These are phyloP conservation scores for Bipolaris gigantea DNA, from an alignment of 2,329 filamentous ascomycete species.

Conservation along the genomic window DNA sequence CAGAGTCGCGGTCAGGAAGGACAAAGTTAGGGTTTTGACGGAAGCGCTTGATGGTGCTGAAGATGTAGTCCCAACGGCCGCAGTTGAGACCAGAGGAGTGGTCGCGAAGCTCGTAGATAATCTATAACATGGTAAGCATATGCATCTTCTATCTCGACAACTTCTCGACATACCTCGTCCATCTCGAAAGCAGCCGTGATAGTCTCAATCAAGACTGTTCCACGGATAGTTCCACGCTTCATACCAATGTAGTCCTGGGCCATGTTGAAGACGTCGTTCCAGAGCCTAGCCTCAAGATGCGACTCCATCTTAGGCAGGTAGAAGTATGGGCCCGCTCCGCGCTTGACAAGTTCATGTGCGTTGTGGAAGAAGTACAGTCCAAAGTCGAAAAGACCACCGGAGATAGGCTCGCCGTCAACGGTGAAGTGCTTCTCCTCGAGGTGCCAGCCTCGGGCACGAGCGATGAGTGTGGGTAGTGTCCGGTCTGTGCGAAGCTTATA, in stretches of 20 bases:
- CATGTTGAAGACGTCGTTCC: slow-evolving; percentile 98
- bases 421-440: slow-evolving; percentile 98
- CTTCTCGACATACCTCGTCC: slow-evolving; percentile 68
- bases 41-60: slow-evolving; percentile 99
- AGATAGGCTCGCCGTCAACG: slow-evolving; percentile 92
- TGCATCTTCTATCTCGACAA: rapidly evolving
- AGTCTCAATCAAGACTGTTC: slow-evolving; percentile 95
- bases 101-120: slow-evolving; percentile 98
- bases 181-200: slow-evolving; percentile 98
- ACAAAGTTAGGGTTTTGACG: slow-evolving; percentile 91
- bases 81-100: slow-evolving; percentile 97
- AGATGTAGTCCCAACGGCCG: slow-evolving; percentile 99
- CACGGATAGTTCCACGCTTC: slow-evolving; percentile 87
- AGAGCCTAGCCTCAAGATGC: slow-evolving; percentile 92
- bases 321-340: slow-evolving; percentile 91
- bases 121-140: slow-evolving; percentile 51
- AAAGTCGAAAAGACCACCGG: slow-evolving; percentile 91
- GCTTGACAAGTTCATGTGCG: slow-evolving; percentile 80
- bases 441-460: slow-evolving; percentile 95
- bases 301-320: slow-evolving; percentile 98
- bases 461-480: slow-evolving; percentile 84
- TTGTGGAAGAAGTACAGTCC: slow-evolving; percentile 99
- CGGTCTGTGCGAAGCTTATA: slow-evolving; percentile 96
- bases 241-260: slow-evolving; percentile 92
- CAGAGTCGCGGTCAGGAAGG: slow-evolving; percentile 83